Conservation (phyloP, 768 basidiomycete species). For the Dentipellis sp. region DNA sequence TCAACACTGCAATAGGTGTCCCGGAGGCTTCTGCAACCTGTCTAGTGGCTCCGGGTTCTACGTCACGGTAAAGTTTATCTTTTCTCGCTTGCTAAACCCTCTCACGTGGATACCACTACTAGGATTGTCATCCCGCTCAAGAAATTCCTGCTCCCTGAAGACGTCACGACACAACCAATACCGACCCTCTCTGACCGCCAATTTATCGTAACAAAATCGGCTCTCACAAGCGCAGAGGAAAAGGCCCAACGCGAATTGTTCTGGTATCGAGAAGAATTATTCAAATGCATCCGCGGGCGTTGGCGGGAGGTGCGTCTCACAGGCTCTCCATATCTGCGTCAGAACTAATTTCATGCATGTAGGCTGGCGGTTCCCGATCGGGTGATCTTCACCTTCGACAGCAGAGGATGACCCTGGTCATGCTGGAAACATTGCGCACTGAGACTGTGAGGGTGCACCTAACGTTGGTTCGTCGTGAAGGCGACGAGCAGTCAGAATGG, state of each 20-base stretch:
- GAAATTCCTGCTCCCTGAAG: constrained; percentile 54
- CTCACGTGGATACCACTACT: neutral
- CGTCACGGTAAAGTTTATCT: constrained; percentile 47
- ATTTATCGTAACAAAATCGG: constrained; percentile 77
- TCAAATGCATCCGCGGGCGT: constrained; percentile 53
- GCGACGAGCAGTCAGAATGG: constrained; percentile 7
- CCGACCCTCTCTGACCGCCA: constrained; percentile 85
- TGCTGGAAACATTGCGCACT: constrained; percentile 70
- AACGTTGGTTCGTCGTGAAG: constrained; percentile 5
- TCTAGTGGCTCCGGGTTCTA: constrained; percentile 82
- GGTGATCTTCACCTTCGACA: constrained; percentile 73
- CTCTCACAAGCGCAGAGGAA: constrained; percentile 49
- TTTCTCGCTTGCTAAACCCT: neutral
- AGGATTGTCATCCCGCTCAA: constrained; percentile 67
- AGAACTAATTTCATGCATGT: neutral
- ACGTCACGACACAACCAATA: constrained; percentile 54
- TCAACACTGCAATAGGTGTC: constrained; percentile 24
- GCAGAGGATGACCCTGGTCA: constrained; percentile 67
- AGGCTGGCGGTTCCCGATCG: constrained; percentile 73
- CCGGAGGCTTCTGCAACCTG: constrained; percentile 35
- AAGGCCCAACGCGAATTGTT: constrained; percentile 71
- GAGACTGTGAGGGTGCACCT: constrained; percentile 57
- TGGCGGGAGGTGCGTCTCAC: constrained; percentile 75
- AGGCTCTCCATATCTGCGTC: neutral
- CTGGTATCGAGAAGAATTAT: constrained; percentile 91